Percentiles rank a stretch among this genome's conserved stretches.
Conservation (phyloP, 345 rosid genomes). For the Salix arbutifolia region DNA sequence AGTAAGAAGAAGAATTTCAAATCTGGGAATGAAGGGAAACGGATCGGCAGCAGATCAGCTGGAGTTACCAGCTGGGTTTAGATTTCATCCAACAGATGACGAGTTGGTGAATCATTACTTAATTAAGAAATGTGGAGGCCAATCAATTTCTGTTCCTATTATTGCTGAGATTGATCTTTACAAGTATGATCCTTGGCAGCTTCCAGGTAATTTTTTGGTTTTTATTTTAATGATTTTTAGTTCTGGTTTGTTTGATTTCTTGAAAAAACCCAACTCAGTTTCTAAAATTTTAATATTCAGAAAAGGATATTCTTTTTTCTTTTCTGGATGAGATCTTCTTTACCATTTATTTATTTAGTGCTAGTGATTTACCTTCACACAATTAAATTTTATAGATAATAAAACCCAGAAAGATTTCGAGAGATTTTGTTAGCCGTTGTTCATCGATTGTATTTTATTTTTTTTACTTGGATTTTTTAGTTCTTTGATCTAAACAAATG, state of each 20-base stretch:
- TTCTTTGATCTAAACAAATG: neutral
- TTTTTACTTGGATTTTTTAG: neutral
- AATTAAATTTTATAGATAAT: neutral
- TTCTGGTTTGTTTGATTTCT: neutral
- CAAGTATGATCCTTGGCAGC: slow-evolving; percentile 86
- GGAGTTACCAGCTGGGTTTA: slow-evolving; percentile 77
- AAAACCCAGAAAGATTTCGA: neutral
- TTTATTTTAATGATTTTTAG: neutral
- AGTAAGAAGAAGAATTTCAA: neutral
- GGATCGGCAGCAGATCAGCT: slow-evolving; percentile 26
- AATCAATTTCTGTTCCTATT: slow-evolving; percentile 55
- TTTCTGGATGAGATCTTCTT: neutral
- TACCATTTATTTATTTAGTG: neutral
- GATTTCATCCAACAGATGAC: slow-evolving; percentile 95
- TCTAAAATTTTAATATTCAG: too few species aligned
- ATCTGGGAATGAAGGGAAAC: slow-evolving; percentile 31
- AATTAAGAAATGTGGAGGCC: slow-evolving; percentile 57
- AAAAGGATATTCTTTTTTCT: neutral
- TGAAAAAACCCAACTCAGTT: neutral
- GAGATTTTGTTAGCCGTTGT: neutral
- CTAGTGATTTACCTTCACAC: neutral
- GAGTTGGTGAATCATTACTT: slow-evolving; percentile 79
- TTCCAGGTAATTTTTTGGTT: slow-evolving; percentile 53
- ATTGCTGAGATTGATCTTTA: slow-evolving; percentile 84
- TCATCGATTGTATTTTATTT: neutral